Evolutionary conservation across 164 flowering plant species (phyloP), one percentile per base, ranked within the genome.

Genomic region (Euptelea pleiosperma): DNA sequence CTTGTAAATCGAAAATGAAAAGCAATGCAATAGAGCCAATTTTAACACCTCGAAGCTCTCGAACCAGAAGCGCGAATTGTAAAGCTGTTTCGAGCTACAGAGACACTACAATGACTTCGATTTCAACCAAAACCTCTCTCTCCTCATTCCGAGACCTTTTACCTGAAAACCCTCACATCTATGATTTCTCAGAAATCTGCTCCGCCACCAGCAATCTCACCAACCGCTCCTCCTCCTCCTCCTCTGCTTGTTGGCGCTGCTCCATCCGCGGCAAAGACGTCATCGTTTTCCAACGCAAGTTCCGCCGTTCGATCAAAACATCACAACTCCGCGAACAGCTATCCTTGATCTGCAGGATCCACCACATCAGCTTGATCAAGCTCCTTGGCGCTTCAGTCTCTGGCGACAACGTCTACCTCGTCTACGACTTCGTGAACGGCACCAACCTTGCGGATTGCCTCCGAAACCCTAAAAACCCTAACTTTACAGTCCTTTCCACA

Each of bases 241-340:
- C 94, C 48, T 68, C 86, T 36, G 63, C 79, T 41, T 72, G 79
- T 25, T 89, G 96, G 96, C 81, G 80, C n/a, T 81, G 89, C 74
- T 24, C 50, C 29, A 40, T 84, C 26, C 78, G 83, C 15, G 71
- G 61, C 30, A 66, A 60, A 3, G 74, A 77, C 52, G 76, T 56
- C n/a, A 52, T 81, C 39, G 57, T 86, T 35, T 62, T 80, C 67
- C 96, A 80, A 55, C 79, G 91, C 16, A 72, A 70, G 60, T 66
- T 81, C 57, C 81, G 82, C 19, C 76, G 84, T 21, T 61, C 51
- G 34, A 61, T 73, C 57, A 70, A 53, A 29, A 9, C 33, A 5
- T 2, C 67, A 1, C 70, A 71, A 12, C 70, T 86, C 36, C 64
- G 53, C n/a, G 57, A 63, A 0, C 72, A 68, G 11, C 69, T 86